Evolutionary conservation across 768 basidiomycete species (phyloP).

Genomic region (Hygrophoropsis aurantiaca): DNA sequence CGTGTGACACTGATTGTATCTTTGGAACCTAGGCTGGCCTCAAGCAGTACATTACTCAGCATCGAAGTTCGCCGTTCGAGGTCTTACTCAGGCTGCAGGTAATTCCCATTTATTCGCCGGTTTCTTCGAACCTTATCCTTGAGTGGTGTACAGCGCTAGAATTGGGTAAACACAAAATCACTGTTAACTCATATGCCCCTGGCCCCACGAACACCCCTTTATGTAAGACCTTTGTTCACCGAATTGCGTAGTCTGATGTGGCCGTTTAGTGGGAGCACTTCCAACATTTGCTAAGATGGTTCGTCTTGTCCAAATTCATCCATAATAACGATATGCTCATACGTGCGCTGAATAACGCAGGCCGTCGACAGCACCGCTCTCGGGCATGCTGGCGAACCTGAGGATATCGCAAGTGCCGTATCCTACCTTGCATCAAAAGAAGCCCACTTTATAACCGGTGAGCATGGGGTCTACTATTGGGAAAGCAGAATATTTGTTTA

Average conservation of each 20-base stretch:
- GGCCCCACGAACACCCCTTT: conserved; percentile 29
- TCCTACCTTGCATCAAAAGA: conserved; percentile 37
- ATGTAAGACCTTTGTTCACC: conserved; percentile 18
- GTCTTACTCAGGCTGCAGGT: conserved; percentile 41
- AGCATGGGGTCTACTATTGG: conserved; percentile 6
- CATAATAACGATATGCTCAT: background rate
- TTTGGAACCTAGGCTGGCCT: background rate
- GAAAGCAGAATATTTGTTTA: background rate
- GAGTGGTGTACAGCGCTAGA: conserved; percentile 19
- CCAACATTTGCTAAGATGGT: too few relatives aligned
- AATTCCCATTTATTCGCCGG: background rate
- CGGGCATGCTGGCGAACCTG: conserved; percentile 21
- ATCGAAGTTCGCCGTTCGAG: conserved; percentile 43
- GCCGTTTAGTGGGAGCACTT: background rate
- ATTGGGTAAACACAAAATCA: conserved; percentile 33
- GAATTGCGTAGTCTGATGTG: background rate
- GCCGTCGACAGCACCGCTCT: conserved; percentile 3
- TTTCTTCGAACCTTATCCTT: background rate
- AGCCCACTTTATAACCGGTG: conserved; percentile 37
- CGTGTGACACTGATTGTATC: background rate
- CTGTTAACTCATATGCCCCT: conserved; percentile 42
- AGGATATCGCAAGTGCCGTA: conserved; percentile 35
- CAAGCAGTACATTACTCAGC: conserved; percentile 25
- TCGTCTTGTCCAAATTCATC: too few relatives aligned
- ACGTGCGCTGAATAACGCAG: background rate